phyloP scores from a whole-genome alignment of 495 filamentous ascomycete species.

The Astrothelium macrocarpum region DNA sequence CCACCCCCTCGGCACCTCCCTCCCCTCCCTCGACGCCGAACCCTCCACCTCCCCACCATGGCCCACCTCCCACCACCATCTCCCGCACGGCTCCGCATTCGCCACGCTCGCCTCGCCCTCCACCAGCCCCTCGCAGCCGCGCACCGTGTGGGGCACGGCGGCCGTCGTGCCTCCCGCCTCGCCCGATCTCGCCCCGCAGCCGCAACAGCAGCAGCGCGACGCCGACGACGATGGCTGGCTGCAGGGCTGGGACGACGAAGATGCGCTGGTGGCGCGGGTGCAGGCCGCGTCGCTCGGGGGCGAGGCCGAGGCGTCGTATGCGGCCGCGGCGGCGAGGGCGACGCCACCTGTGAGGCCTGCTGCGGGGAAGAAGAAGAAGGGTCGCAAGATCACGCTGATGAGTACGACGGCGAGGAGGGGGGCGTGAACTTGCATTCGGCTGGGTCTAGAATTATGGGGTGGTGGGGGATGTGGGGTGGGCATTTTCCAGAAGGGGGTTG shows the following conservation, averaged over 20 bases:
- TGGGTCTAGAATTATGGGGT: not conserved
- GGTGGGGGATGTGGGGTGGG: not conserved
- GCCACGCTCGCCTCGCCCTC: constrained; percentile 61
- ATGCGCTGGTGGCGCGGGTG: constrained; percentile 30
- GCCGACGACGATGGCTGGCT: constrained; percentile 68
- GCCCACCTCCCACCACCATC: constrained; percentile 35
- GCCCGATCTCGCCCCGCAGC: constrained; percentile 29
- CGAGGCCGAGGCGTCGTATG: constrained; percentile 27
- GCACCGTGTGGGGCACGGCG: constrained; percentile 83
- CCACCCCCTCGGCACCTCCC: constrained; percentile 48
- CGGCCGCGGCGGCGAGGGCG: constrained; percentile 5
- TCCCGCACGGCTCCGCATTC: constrained; percentile 45
- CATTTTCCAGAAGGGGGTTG: too few relatives aligned
- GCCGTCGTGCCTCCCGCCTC: constrained; percentile 44
- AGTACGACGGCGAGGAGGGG: constrained; percentile 67
- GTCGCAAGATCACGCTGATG: constrained; percentile 92
- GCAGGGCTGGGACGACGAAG: constrained; percentile 54
- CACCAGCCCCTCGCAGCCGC: constrained; percentile 61
- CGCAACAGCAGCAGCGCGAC: constrained; percentile 28
- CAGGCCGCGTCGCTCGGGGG: constrained; percentile 31
- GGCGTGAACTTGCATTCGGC: too few relatives aligned
- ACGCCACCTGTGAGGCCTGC: constrained; percentile 32
- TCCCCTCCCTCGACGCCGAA: constrained; percentile 35
- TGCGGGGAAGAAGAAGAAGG: constrained; percentile 71
- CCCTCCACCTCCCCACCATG: constrained; percentile 52